Evolutionary conservation across 257 asterid species (phyloP).

Genomic region (Thymus mandschuricus): DNA sequence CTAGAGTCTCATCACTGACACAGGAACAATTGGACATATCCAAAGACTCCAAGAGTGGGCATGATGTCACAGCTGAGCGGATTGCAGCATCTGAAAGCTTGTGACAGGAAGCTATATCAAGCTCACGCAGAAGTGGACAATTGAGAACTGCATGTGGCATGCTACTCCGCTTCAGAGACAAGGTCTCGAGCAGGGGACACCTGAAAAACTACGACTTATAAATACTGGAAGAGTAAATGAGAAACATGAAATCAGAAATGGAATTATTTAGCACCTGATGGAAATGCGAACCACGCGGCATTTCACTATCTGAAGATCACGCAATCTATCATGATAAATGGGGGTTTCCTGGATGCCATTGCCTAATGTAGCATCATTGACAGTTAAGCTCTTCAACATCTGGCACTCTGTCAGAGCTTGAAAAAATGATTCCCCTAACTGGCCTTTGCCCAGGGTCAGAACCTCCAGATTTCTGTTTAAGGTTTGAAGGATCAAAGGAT

Average conservation of each 20-base stretch:
- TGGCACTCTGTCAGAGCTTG: conserved; percentile 75
- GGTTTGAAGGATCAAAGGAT: conserved; percentile 34
- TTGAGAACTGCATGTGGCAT: conserved; percentile 95
- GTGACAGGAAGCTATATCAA: conserved; percentile 97
- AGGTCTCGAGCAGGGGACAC: conserved; percentile 84
- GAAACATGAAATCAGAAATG: background rate
- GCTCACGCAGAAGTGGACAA: conserved; percentile 85
- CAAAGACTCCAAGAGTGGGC: conserved; percentile 89
- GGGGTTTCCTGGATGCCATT: conserved; percentile 87
- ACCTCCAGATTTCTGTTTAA: conserved; percentile 82
- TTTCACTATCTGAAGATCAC: conserved; percentile 80
- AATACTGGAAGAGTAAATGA: background rate
- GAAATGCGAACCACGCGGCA: conserved; percentile 92
- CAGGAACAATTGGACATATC: conserved; percentile 95
- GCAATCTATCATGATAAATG: conserved; percentile 72
- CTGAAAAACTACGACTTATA: conserved; percentile 47
- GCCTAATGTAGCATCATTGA: conserved; percentile 89
- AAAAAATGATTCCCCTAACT: conserved; percentile 78
- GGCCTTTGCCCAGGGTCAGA: conserved; percentile 91
- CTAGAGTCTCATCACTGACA: conserved; percentile 90
- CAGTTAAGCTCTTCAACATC: conserved; percentile 73
- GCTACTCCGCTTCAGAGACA: conserved; percentile 96
- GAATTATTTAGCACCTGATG: conserved; percentile 60
- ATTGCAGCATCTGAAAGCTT: conserved; percentile 98
- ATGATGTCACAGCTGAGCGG: conserved; percentile 90